phyloP scores from a whole-genome alignment of 495 filamentous ascomycete genomes.

The Penicillium pancosmium region DNA sequence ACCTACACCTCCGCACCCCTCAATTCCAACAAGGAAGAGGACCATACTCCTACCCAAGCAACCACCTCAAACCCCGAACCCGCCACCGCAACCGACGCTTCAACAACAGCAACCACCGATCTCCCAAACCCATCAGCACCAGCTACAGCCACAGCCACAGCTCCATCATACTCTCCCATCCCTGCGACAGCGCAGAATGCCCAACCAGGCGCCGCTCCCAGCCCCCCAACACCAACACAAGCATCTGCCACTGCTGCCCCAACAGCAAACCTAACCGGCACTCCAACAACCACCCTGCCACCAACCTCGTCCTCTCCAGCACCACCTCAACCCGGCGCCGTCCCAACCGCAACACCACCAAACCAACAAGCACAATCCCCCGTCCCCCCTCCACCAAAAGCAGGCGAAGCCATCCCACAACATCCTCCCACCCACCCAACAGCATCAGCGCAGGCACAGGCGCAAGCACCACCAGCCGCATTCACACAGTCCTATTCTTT shows the following conservation, averaged over 20 bases:
- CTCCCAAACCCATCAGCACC: slow-evolving; percentile 27
- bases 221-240: slow-evolving; percentile 23
- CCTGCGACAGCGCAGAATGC: slow-evolving; percentile 52
- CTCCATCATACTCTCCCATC: slow-evolving; percentile 42
- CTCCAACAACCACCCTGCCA: slow-evolving; percentile 23
- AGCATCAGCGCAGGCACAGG: slow-evolving; percentile 33
- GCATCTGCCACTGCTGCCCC: slow-evolving; percentile 26
- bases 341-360: slow-evolving; percentile 36
- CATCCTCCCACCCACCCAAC: slow-evolving; percentile 18
- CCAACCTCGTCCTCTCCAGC: slow-evolving; percentile 40
- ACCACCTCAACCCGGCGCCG: slow-evolving; percentile 63
- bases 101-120: slow-evolving; percentile 20
- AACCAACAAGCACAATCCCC: slow-evolving; percentile 20
- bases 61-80: slow-evolving; percentile 40
- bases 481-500: slow-evolving; percentile 24
- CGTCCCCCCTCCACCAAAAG: slow-evolving; percentile 59
- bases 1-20: slow-evolving; percentile 64
- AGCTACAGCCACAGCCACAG: slow-evolving; percentile 27
- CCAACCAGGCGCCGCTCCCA: slow-evolving; percentile 43
- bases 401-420: slow-evolving; percentile 41
- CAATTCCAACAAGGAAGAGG: slow-evolving; percentile 31
- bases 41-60: slow-evolving; percentile 8
- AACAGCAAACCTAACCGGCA: slow-evolving; percentile 14
- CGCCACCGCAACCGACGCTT: slow-evolving; percentile 38
- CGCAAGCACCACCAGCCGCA: slow-evolving; percentile 30